Base-by-base conservation (phyloP, 495 filamentous ascomycete genomes). In the Polyplosphaeria fusca region DNA sequence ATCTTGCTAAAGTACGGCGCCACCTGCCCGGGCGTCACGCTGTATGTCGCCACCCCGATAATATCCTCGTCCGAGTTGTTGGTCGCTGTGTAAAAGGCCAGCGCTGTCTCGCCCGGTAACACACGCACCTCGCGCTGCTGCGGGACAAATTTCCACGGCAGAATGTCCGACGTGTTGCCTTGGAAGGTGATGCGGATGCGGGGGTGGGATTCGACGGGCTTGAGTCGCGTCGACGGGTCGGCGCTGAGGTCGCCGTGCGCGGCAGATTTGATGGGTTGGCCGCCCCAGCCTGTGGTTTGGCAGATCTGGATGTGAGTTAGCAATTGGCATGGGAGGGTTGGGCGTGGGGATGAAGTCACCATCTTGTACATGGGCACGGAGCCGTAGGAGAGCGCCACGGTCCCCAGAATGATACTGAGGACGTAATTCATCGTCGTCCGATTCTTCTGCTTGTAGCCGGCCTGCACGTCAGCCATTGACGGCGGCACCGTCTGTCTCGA, bases 1-100 rank as follows among this genome's bases (percentile, higher is more conserved):
- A 99, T 99, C 79, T 99, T 99, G 79, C 86, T 90, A 71, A 99
- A 99, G 68, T 99, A 99, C 3, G 89, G 92, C 24, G 94, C 92
- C 24, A 95, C 89, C 76, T 97, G 94, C 12, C 82, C 92, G 7
- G 94, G 94, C 11, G 90, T 96, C 44, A 99, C 94, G 70, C 86
- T 90, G 70, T 99, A 99, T 9, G 94, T 99, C 35, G 94, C 94
- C 22, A 99, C 89, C 38, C 94, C 94, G 65, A 99, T 96, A 59
- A 99, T 96, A 73, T 97, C 93, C 58, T 86, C 77, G 27, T 85
- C 79, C 64, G 86, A 86, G 58, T 83, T 84, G 72, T 99, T 99
- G 39, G 89, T 95, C 4, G 94, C 94, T 16, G 89, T 97, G 75
- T 95, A 99, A 73, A 99, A 99, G 2, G 94, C 94, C 52, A 99